Evolutionary conservation across 176 grass and related monocot species (phyloP).

Genomic region (Oryza brachyantha): DNA sequence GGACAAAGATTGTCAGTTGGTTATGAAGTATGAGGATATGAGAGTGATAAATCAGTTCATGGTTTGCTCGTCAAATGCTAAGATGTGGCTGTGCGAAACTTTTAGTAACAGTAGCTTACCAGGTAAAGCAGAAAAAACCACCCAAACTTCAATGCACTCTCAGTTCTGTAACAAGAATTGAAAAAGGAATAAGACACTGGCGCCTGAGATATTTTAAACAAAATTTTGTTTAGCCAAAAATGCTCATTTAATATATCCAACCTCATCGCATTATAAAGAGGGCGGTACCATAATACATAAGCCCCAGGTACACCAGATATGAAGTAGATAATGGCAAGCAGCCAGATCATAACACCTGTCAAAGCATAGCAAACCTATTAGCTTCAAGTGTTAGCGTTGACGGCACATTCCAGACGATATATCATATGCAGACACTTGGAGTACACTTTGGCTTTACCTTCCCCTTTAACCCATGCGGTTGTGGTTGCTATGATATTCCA

Average conservation of each 20-base stretch:
- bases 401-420: slow-evolving; percentile 1
- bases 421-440: background rate
- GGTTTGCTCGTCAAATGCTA: background rate
- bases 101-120: slow-evolving; percentile 37
- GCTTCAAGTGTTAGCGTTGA: background rate
- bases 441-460: slow-evolving; percentile 52
- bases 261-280: slow-evolving; percentile 98
- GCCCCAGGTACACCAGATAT: slow-evolving; percentile 91
- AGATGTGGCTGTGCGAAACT: background rate
- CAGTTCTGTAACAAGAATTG: slow-evolving; percentile 56
- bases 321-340: slow-evolving; percentile 98
- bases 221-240: slow-evolving; percentile 2
- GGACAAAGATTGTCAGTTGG: slow-evolving; percentile 12
- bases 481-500: slow-evolving; percentile 91
- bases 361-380: slow-evolving; percentile 28
- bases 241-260: slow-evolving; percentile 13
- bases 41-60: background rate
- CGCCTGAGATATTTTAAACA: slow-evolving; percentile 7
- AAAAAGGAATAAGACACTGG: slow-evolving; percentile 16
- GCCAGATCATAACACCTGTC: slow-evolving; percentile 85
- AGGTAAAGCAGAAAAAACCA: slow-evolving; percentile 98
- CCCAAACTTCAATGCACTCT: slow-evolving; percentile 95
- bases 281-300: slow-evolving; percentile 86
- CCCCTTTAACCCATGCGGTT: slow-evolving; percentile 88
- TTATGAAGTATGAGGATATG: background rate